Conservation (phyloP, 768 basidiomycete genomes). For the Lepiota brunneoincarnata region DNA sequence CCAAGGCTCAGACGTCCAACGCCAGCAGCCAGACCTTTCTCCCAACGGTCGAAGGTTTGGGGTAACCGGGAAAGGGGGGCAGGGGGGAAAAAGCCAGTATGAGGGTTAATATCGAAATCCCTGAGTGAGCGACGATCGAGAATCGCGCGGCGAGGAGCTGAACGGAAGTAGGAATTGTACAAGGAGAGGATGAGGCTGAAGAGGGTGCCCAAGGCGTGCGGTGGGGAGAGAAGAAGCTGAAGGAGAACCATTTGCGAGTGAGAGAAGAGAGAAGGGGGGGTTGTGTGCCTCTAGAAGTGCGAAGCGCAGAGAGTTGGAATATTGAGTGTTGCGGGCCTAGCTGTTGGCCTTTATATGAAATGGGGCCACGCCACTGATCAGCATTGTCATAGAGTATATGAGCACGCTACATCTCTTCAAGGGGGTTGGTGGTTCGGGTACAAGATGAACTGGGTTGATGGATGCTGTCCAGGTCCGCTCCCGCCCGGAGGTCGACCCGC, state of each 20-base stretch:
- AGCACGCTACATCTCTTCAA: conserved; percentile 4
- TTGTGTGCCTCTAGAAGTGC: too few relatives aligned
- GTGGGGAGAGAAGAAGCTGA: conserved; percentile 51
- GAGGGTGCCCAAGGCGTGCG: conserved; percentile 47
- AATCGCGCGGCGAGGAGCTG: conserved; percentile 26
- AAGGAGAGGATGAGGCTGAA: conserved; percentile 44
- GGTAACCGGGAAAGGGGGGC: conserved; percentile 57
- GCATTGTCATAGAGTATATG: conserved; percentile 8
- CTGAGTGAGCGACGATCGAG: conserved; percentile 32
- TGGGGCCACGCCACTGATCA: conserved; percentile 12
- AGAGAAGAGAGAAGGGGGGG: conserved; percentile 1
- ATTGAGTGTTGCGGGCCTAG: conserved; percentile 3
- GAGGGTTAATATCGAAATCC: conserved; percentile 56
- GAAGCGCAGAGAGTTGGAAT: too few relatives aligned
- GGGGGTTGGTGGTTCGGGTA: conserved; percentile 5
- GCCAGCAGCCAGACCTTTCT: conserved; percentile 57
- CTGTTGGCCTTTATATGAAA: conserved; percentile 22
- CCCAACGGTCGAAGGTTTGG: conserved; percentile 64
- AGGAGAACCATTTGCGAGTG: conserved; percentile 36
- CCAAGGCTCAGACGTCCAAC: conserved; percentile 53
- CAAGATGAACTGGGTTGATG: conserved; percentile 10
- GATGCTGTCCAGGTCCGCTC: conserved; percentile 7
- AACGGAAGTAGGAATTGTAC: conserved; percentile 40
- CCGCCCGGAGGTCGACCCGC: conserved; percentile 6
- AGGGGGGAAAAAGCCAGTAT: conserved; percentile 84